Evolutionary conservation across 495 filamentous ascomycete species (phyloP), one percentile per base, ranked within the genome.

Genomic region (Aspergillus sparsus): DNA sequence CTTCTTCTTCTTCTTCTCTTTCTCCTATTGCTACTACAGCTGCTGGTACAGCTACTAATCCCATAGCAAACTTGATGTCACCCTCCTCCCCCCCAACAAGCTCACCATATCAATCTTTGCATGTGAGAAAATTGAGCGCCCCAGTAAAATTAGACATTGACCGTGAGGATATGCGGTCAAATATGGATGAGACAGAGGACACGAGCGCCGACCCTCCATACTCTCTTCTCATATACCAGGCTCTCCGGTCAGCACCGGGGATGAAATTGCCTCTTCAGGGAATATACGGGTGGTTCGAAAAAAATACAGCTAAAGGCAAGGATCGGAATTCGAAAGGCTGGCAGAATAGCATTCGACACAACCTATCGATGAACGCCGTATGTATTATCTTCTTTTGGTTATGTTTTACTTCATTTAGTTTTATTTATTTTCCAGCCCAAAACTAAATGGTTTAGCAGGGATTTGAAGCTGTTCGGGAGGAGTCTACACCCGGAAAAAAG

Each of bases 261-360:
- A 82, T 87, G 57, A 86, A 80, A 47, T 87, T 97, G 81, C 82
- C 89, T 3, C 81, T 98, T 5, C 86, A 91, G 64, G 87, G 93
- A 31, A 90, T 98, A 57, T 98, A 98, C 70, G 76, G 84, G 27
- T 98, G 94, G 90, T 96, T 98, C 67, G 80, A 83, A 27, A 78
- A 87, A 16, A 88, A 96, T 63, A 96, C 91, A 1, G 81, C 83
- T 53, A 95, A 93, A 66, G 85, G 82, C 2, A 87, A 78, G 47
- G 80, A 81, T 39, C 76, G 80, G 13, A 77, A 66, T n/a, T 80
- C 75, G 32, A 90, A 87, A 66, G 95, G 93, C 4, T 98, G 95
- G 94, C 89, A 94, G 73, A 98, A 97, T 74, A 97, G 92, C 71
- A 94, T 98, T 55, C 86, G 94, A 7, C 94, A 98, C 67, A 98